Evolutionary conservation across 331 rosid genomes (phyloP), one percentile per base, ranked within the genome.

Genomic region (Erythrophleum ivorense): DNA sequence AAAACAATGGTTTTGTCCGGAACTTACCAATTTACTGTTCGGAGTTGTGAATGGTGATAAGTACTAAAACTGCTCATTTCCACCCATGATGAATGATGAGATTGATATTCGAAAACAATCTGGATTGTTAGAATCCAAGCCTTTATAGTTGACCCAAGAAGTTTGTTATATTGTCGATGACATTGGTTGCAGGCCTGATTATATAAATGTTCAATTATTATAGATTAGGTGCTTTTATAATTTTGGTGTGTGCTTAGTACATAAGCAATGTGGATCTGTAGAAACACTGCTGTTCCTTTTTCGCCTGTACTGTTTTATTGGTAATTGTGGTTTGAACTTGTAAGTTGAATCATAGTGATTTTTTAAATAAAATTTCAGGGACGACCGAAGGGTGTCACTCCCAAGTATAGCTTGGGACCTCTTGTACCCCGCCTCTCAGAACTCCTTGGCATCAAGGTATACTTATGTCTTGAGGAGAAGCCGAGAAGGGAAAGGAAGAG

Each of bases 311-410:
- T n/a, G 11, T 54, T 53, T 73, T 58, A 36, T 54, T 36, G 66
- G 66, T 41, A 14, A 21, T 29, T 52, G 13, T 70, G 76, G 68
- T 78, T 80, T 77, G 80, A 86, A 81, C 55, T 71, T 71, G 45
- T 63, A 64, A 79, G 46, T 41, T 88, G 48, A 71, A 62, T 66
- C 67, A 19, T 38, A 58, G 71, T 78, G 84, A 9, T 81, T 66
- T 75, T 50, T 63, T 13, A n/a, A 58, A 71, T 89, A 62, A 43
- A 69, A 76, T 82, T 86, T 84, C 92, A 96, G 99, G 99, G 99
- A 81, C 85, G 99, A 46, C 99, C 99, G 36, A 96, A 96, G 82
- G 99, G 99, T 83, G 97, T 94, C 16, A 96, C 98, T 63, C 97
- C 98, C 78, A 96, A 96, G 59, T 96, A 81, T 83, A 96, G 98